Base-by-base conservation (phyloP, 805 yeast genomes). In the Zygoascus ofunaensis region DNA sequence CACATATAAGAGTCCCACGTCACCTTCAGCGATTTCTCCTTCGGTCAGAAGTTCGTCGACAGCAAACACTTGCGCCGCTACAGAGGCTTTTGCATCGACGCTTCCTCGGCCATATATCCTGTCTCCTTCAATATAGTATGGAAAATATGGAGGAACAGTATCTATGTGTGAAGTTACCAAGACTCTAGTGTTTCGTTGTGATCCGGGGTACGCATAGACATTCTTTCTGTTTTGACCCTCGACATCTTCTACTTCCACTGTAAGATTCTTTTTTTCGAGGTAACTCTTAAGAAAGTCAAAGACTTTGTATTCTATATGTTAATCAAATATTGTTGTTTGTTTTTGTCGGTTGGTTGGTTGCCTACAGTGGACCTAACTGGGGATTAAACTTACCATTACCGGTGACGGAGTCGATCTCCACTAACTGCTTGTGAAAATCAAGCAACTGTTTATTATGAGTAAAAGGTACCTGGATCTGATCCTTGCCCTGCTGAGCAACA, bases 51-150 rank as follows among this genome's bases (percentile, higher is more conserved):
- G 55, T 34, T 75, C 73, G n/a, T 71, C 58, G 23, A 72, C 69
- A 1, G 86, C 76, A 23, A 69, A 62, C 4, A 79, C 63, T 54
- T 79, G 85, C 1, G 82, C 59, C 0, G 84, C 82, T 15, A 81
- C 78, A 7, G 84, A 76, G 0, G 71, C 84, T 55, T 81, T 81
- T n/a, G 84, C 87, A 55, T 81, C 89, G 45, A 73, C 68, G 1
- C 82, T 58, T 2, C 89, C 89, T 44, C 89, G 66, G 19, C 87
- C 87, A 55, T 69, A 72, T 15, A 81, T 76, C 22, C 59, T 58
- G 38, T 71, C 66, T 2, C 75, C 79, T 22, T 57, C 54, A 10
- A 70, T 59, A 2, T 54, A 53, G 58, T 80, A 80, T 2, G 72
- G 72, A 42, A 79, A 58, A 53, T 54, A 79, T 0, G 86, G 85